A percentile compares a stretch with the other conserved stretches of the same genome.
Evolutionary conservation across 805 yeast genomes (phyloP).

Genomic region (Myxozyma geophila): DNA sequence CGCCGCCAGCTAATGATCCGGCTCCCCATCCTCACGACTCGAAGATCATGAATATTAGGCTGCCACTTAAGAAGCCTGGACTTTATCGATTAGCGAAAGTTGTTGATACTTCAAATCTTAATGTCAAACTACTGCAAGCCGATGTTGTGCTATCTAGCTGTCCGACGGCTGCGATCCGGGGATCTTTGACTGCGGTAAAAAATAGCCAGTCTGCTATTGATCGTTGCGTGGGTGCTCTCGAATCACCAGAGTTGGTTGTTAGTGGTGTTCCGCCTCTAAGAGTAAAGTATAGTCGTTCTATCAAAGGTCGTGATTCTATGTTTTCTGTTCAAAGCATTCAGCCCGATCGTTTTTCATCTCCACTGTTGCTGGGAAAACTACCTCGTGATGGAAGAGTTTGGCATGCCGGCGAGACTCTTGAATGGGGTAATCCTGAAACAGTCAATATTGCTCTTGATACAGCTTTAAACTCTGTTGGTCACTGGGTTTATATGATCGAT

Average conservation of each 20-base stretch:
- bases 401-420: conserved; percentile 36
- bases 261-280: conserved; percentile 81
- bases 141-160: conserved; percentile 73
- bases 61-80: conserved; percentile 75
- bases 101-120: conserved; percentile 62
- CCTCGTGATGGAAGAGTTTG: conserved; percentile 31
- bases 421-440: conserved; percentile 46
- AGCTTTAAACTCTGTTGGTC: conserved; percentile 53
- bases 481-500: conserved; percentile 59
- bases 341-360: conserved; percentile 37
- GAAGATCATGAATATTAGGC: conserved; percentile 53
- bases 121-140: conserved; percentile 62
- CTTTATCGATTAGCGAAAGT: conserved; percentile 73
- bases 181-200: conserved; percentile 39
- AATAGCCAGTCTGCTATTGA: conserved; percentile 44
- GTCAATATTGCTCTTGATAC: conserved; percentile 54
- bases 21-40: not conserved
- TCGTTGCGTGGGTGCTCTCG: conserved; percentile 67
- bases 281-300: conserved; percentile 52
- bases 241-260: conserved; percentile 58
- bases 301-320: conserved; percentile 41
- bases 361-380: conserved; percentile 37
- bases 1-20: conserved; percentile 4
- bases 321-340: conserved; percentile 36
- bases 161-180: conserved; percentile 67